Evolutionary conservation across 2,329 filamentous ascomycete genomes (phyloP), one percentile per base, ranked within the genome.

Genomic region (Aspergillus sp.): DNA sequence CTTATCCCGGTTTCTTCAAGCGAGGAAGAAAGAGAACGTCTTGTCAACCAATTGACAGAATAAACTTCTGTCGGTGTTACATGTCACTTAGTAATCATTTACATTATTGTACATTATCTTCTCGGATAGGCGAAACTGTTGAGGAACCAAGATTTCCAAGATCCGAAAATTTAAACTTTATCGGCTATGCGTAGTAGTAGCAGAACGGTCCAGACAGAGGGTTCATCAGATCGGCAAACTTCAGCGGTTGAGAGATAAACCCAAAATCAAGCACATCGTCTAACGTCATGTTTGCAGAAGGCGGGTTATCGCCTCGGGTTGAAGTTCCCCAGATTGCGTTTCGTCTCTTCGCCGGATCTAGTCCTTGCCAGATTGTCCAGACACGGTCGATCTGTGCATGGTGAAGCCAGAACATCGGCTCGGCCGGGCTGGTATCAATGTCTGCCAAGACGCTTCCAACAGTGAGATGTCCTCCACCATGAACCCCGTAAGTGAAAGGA

Each of bases 361-460:
- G 2, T 1, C 38, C 48, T 52, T 63, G 61, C 61, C 61, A 63
- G 13, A 49, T 58, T 4, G 47, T 43, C 58, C 58, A 63, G 2
- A 58, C 17, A 9, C 59, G 58, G 25, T 63, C 61, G n/a, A 63
- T 41, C 51, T 55, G 53, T 7, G 49, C 61, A 43, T 63, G 61
- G 21, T 63, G 61, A n/a, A 61, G n/a, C 21, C 21, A 63, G 21
- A 63, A 63, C 36, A 47, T 38, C 10, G 61, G 58, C 21, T 63
- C 61, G 5, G 43, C 54, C 2, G 61, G 55, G 5, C 58, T 61
- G 28, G 36, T 55, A 21, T 50, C 49, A 3, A 56, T 45, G 30
- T 62, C 60, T 7, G 47, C 53, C 54, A 60, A 50, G 25, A 48
- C 45, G 17, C 28, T 23, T 7, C 60, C 60, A 5, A 60, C 21